Percentiles rank a stretch among this genome's conserved stretches.
Evolutionary conservation across 352 stramenopile species (phyloP).

Genomic region (Aphanomyces stellatus): DNA sequence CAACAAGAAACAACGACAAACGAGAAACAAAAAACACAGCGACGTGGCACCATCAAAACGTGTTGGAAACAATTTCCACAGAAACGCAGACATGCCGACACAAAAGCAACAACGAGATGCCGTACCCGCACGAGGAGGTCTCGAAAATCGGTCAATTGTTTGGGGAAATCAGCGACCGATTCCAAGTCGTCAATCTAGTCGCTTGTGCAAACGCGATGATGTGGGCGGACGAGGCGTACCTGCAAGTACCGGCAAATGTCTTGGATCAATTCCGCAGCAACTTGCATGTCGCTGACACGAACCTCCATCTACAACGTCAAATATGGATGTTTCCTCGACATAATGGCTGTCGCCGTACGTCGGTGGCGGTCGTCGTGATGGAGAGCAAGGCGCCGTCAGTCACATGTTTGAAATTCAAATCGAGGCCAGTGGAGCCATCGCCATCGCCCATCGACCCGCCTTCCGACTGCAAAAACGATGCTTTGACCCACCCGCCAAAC

Average conservation of each 20-base stretch:
- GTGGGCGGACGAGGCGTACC: constrained; percentile 29
- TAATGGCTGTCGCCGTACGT: not conserved
- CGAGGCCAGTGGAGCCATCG: constrained; percentile 14
- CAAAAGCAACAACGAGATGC: too few species aligned
- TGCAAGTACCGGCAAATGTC: constrained; percentile 77
- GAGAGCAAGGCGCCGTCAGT: constrained; percentile 41
- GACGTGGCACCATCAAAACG: too few species aligned
- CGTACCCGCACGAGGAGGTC: constrained; percentile 41
- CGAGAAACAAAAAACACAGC: too few species aligned
- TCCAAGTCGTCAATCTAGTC: constrained; percentile 51
- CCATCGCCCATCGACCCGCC: constrained; percentile 14
- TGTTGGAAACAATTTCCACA: too few species aligned
- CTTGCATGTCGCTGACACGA: constrained; percentile 75
- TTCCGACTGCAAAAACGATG: constrained; percentile 43
- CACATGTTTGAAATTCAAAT: constrained; percentile 55
- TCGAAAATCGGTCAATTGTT: constrained; percentile 80
- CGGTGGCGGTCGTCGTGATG: constrained; percentile 30
- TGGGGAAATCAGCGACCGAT: constrained; percentile 75
- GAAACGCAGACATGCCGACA: too few species aligned
- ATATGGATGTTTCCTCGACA: constrained; percentile 17
- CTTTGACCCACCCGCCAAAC: constrained; percentile 50
- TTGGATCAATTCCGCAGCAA: constrained; percentile 83
- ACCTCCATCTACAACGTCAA: constrained; percentile 36
- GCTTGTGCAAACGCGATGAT: not conserved
- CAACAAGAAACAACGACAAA: too few species aligned